Percentiles rank a stretch among this genome's conserved stretches.
Conservation (phyloP, 345 rosid genomes). For the Lepidium aucheri region DNA sequence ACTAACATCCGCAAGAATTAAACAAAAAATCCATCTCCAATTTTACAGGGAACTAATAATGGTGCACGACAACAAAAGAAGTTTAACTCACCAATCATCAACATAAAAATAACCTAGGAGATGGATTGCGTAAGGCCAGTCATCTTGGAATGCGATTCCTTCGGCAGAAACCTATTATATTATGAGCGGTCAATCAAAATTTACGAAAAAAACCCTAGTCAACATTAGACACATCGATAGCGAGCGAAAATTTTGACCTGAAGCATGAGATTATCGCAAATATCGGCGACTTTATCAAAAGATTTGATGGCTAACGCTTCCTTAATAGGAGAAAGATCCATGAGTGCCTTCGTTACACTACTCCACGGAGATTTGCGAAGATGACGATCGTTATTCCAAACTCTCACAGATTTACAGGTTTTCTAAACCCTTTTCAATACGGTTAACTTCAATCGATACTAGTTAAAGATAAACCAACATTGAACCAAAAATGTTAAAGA, state of each 20-base stretch:
- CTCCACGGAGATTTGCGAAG: neutral
- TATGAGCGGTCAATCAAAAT: neutral
- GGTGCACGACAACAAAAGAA: too few species aligned
- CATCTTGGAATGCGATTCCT: slow-evolving; percentile 59
- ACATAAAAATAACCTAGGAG: slow-evolving; percentile 61
- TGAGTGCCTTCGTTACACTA: slow-evolving; percentile 8
- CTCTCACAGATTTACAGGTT: neutral
- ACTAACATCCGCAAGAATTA: neutral
- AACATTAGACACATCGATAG: neutral
- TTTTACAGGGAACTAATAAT: too few species aligned
- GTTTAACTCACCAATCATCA: slow-evolving; percentile 47
- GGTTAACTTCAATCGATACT: neutral
- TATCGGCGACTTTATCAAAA: slow-evolving; percentile 54
- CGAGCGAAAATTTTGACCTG: slow-evolving; percentile 31
- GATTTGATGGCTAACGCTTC: slow-evolving; percentile 58
- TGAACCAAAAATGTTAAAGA: neutral
- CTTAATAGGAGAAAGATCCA: slow-evolving; percentile 60
- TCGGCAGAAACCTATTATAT: slow-evolving; percentile 53
- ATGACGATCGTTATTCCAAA: neutral
- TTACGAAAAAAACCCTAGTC: neutral
- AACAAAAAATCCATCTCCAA: too few species aligned
- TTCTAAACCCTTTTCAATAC: neutral
- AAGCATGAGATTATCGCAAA: slow-evolving; percentile 75
- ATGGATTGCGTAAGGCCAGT: slow-evolving; percentile 90
- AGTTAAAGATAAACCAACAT: neutral